Evolutionary conservation across 2,329 filamentous ascomycete genomes (phyloP).

Genomic region (Diaporthe citriasiana): DNA sequence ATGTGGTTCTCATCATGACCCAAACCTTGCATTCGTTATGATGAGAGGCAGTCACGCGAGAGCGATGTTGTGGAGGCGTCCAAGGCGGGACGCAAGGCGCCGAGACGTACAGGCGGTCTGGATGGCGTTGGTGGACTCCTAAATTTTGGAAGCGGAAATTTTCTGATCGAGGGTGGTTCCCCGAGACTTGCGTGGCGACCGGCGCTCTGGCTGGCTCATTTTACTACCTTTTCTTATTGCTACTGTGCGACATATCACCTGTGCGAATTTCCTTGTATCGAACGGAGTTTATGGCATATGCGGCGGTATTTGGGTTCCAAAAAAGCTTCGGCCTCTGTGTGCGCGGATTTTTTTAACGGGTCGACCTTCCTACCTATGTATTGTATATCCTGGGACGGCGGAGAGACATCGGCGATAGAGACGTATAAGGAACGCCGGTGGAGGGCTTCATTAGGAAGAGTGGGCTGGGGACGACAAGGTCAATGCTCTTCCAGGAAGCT

Average conservation of each 20-base stretch:
- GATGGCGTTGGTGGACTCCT: conserved; percentile 5
- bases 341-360: neutral
- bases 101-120: neutral
- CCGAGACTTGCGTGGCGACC: conserved; percentile 19
- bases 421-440: neutral
- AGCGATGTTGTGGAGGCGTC: neutral
- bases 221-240: neutral
- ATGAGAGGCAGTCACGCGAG: neutral
- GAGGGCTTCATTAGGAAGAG: neutral
- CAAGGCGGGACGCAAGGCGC: neutral
- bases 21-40: neutral
- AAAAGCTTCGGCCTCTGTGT: conserved; percentile 22
- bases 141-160: neutral
- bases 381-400: neutral
- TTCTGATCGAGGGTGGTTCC: neutral
- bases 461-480: neutral
- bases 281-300: conserved; percentile 26
- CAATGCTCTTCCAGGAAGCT: neutral
- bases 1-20: conserved; percentile 65
- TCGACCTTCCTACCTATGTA: neutral
- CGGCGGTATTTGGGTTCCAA: conserved; percentile 9
- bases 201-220: conserved; percentile 16
- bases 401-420: neutral
- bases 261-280: conserved; percentile 19
- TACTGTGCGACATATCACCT: neutral